Evolutionary conservation across 2,329 filamentous ascomycete species (phyloP), one percentile per base, ranked within the genome.

Genomic region (Lecanosticta acicola): DNA sequence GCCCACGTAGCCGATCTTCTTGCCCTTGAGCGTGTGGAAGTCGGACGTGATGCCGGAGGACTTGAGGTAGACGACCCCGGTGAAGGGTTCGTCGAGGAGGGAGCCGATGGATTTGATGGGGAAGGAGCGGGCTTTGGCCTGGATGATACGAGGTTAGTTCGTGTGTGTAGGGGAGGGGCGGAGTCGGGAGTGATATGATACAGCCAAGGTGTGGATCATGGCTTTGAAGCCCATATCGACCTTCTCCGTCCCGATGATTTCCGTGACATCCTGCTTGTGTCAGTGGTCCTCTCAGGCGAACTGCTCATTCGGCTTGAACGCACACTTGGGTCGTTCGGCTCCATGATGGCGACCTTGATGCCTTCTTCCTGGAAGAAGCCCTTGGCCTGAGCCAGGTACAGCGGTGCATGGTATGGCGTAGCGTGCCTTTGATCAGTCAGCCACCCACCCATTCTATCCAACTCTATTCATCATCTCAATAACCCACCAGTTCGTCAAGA

Each of bases 171-270:
- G 17, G 3, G 9, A 19, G 35, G 11, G 65, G n/a, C n/a, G n/a
- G n/a, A n/a, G n/a, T n/a, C n/a, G n/a, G 73, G 26, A 13, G 3
- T 41, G 14, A 17, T 3, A 17, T 51, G 5, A 11, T 68, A 83
- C 80, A 45, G 84, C 84, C 49, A 89, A 76, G 7, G 84, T 88
- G 62, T 89, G 85, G 56, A 89, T 89, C 84, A 89, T 88, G 54
- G 85, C 84, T 68, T 88, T 89, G 76, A 86, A 87, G 36, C 84
- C 85, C 60, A 88, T 78, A 61, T 88, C 84, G 40, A 87, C 81
- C 62, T 87, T 87, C 50, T 80, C 81, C 45, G 77, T 81, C 48
- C 85, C 85, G 55, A 89, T 85, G 65, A 89, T 87, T 65, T 88
- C 85, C 51, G 85, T 89, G 52, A 89, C 85, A 73, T 89, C 85